Evolutionary conservation across 495 filamentous ascomycete species (phyloP).

Genomic region (Choiromyces venosus): DNA sequence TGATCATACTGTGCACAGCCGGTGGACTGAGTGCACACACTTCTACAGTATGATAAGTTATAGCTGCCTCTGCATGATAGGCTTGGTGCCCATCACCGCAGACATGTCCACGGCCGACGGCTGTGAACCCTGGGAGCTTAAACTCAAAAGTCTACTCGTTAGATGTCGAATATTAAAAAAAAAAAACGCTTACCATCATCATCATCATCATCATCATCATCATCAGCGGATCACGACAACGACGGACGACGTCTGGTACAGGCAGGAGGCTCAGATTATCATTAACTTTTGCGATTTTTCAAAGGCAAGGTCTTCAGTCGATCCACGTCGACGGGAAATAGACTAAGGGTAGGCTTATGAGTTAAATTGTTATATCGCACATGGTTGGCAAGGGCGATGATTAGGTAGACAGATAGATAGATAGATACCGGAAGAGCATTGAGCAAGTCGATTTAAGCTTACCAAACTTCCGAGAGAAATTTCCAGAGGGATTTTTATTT

Average conservation of each 20-base stretch:
- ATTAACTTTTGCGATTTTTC: background rate
- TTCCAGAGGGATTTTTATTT: background rate
- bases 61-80: background rate
- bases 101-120: background rate
- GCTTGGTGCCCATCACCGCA: background rate
- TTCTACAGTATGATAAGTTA: background rate
- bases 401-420: background rate
- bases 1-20: slow-evolving; percentile 2
- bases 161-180: background rate
- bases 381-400: background rate
- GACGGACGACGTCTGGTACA: background rate
- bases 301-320: background rate
- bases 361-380: slow-evolving; percentile 5
- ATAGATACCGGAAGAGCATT: background rate
- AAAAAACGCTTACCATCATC: too few relatives aligned
- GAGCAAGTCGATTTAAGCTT: background rate
- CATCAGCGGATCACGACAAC: background rate
- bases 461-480: background rate
- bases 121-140: background rate
- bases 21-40: background rate
- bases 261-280: background rate
- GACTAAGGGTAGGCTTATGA: background rate
- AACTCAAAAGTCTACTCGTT: background rate
- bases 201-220: background rate
- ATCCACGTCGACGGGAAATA: background rate